Base-by-base conservation (phyloP, 768 basidiomycete genomes). In the Tylopilus intermedius region DNA sequence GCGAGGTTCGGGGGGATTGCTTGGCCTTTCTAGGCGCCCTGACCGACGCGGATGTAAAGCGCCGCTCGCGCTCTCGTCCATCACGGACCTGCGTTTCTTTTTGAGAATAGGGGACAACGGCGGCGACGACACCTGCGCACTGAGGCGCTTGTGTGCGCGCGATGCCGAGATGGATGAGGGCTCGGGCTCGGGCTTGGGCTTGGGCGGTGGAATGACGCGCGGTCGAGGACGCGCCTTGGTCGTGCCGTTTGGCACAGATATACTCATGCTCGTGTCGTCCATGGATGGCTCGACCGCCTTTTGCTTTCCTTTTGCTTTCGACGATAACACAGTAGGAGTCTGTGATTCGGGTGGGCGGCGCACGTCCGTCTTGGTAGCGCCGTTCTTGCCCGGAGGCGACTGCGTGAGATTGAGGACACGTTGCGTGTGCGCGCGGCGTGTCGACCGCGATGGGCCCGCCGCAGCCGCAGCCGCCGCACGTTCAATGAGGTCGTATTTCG, bases 401-500 rank as follows among this genome's bases (percentile, higher is more conserved):
- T 66, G 56, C 39, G 70, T 71, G 10, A 78, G 69, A 54, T 70
- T 67, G 52, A 79, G 79, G 45, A 77, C 72, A 38, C 76, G 79
- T 61, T 79, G 83, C 22, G 72, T 80, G 44, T 76, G 80, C 32
- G 78, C 77, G 46, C 81, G 74, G 29, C 84, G 79, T 21, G 86
- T 89, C 37, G 76, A 74, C 42, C 88, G 76, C 15, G 81, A 76
- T 5, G 79, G 74, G 6, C 78, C 76, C 30, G 77, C 69, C 18
- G 69, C 76, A 30, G 77, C 69, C 18, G 69, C 48, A 3, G 76
- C 37, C 14, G 67, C 58, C 4, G 71, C 70, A 53, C 78, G 74
- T 42, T 79, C 77, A 15, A 86, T 65, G 4, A 90, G 76, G 67
- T 87, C 84, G 53, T 79, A 82, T 37, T 75, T 71, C 8, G 78